phyloP scores from a whole-genome alignment of 2,329 filamentous ascomycete genomes.

The Fusarium citri region DNA sequence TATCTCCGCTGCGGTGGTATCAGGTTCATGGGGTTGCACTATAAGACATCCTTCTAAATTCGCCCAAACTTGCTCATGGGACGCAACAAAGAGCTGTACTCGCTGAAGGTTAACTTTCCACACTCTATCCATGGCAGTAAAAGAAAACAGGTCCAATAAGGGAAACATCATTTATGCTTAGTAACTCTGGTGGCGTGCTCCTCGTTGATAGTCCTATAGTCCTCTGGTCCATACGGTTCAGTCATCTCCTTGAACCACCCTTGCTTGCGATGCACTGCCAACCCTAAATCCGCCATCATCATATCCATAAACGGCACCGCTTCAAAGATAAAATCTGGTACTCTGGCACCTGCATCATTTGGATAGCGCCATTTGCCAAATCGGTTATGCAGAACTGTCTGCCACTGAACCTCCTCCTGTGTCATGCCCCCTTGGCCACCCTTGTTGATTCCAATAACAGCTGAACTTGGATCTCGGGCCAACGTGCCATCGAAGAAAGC shows the following conservation, averaged over 20 bases:
- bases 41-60: not conserved
- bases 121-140: too few species aligned
- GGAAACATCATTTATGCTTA: fast-evolving
- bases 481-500: not conserved
- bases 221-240: not conserved
- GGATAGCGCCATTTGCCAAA: constrained; percentile 17
- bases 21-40: not conserved
- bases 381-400: not conserved
- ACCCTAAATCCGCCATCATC: constrained; percentile 7
- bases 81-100: not conserved
- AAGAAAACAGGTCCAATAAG: fast-evolving
- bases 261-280: not conserved
- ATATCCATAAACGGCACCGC: constrained; percentile 6
- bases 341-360: not conserved
- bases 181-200: not conserved
- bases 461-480: not conserved
- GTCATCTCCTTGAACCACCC: constrained; percentile 8
- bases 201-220: not conserved
- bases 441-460: fast-evolving
- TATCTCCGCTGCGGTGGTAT: not conserved
- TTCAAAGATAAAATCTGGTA: constrained; percentile 5
- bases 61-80: not conserved
- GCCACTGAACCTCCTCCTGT: not conserved
- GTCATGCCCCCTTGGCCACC: not conserved
- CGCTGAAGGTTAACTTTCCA: too few species aligned